phyloP scores from a whole-genome alignment of 2,329 filamentous ascomycete genomes.

The Amauroascus verrucosus region DNA sequence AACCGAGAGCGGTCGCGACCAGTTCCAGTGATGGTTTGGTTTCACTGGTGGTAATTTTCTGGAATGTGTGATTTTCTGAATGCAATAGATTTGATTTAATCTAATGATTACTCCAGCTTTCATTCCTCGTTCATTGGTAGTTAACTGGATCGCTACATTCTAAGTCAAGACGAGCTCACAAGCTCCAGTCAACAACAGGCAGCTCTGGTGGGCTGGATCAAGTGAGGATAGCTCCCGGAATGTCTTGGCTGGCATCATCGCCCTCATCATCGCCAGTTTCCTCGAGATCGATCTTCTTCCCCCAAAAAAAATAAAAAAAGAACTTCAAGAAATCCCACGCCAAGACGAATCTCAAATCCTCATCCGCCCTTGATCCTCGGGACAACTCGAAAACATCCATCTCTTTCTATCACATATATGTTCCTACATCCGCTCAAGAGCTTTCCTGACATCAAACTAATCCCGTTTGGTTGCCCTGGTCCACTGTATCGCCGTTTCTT shows the following conservation, averaged over 20 bases:
- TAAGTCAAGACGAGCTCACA: too few relatives aligned
- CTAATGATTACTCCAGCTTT: too few relatives aligned
- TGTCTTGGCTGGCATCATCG: slow-evolving; percentile 3
- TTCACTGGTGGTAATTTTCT: too few relatives aligned
- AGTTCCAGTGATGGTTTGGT: too few relatives aligned
- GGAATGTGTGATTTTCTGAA: too few relatives aligned
- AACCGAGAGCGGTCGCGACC: too few relatives aligned
- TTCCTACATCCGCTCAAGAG: neutral
- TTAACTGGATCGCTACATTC: too few relatives aligned
- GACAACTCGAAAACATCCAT: too few relatives aligned
- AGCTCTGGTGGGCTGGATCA: neutral
- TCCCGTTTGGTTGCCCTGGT: neutral
- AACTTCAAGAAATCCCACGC: neutral
- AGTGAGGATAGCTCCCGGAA: neutral
- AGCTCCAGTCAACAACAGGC: too few relatives aligned
- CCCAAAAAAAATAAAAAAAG: neutral
- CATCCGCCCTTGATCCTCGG: neutral
- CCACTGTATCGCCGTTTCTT: neutral
- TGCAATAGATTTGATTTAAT: too few relatives aligned
- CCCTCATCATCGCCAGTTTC: neutral
- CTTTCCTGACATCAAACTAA: neutral
- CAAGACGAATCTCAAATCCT: neutral
- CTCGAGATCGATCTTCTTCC: neutral
- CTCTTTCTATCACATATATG: neutral
- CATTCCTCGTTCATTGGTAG: too few relatives aligned